Evolutionary conservation across 495 filamentous ascomycete species (phyloP), one percentile per base, ranked within the genome.

Genomic region (Cladorrhinum samala): DNA sequence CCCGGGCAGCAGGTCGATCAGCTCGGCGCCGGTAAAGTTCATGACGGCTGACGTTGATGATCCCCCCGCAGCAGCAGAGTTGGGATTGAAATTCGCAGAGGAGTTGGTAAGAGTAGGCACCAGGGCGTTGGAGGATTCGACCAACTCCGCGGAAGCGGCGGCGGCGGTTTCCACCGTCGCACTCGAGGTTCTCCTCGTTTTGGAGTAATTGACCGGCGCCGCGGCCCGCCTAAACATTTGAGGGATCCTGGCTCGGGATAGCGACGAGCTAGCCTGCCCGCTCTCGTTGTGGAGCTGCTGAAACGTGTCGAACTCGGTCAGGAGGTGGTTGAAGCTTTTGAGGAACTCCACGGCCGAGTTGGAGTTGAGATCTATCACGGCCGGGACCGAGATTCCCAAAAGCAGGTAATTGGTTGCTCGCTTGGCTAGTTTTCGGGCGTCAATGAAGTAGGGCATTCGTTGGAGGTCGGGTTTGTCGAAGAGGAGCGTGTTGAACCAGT

Each of bases 401-500:
- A 96, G 79, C 49, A 99, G 82, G 65, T 90, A 97, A 63, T 95
- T 94, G 50, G 90, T 91, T 33, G 94, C 91, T 49, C 80, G 85
- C 40, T 90, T 84, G 53, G 86, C 84, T 25, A 96, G 83, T 62
- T 90, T 92, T 57, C 83, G 82, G 21, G 80, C 67, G 57, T 93
- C 86, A 61, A 33, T 5, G 27, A 95, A 91, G 68, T 90, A 95
- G 24, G 94, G 85, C 67, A 95, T 82, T 55, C 82, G 85, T 25
- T 79, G 70, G 25, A 97, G 77, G 66, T 96, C 89, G 20, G 81
- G 68, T 57, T 89, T 89, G 54, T 88, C 85, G 68, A 95, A 96
- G 66, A 93, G 84, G 41, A 96, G 79, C 0, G 93, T 94, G 70
- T 96, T 96, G 70, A 96, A 96, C 91, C 92, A 97, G 73, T 95